phyloP scores from a whole-genome alignment of 192 early-diverging fungal genomes.

The Phlyctochytrium arcticum region DNA sequence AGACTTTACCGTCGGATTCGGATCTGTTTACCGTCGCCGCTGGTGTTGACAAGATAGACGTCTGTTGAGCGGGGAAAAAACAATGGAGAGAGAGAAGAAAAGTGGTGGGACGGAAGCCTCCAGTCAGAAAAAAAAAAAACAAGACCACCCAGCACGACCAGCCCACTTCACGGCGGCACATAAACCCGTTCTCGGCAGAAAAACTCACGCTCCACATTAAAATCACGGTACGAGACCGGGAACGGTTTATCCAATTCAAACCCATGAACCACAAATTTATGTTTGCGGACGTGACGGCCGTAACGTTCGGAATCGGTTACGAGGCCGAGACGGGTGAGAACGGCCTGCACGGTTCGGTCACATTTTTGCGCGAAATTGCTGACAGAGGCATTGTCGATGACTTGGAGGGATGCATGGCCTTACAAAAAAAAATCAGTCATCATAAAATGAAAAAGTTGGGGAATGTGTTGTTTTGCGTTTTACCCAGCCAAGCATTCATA shows the following conservation, averaged over 20 bases:
- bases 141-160: not conserved
- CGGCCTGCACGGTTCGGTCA: constrained; percentile 39
- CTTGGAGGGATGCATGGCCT: constrained; percentile 36
- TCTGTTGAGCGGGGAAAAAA: too few species aligned
- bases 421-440: not conserved
- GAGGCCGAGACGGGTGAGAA: constrained; percentile 36
- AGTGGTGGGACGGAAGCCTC: too few species aligned
- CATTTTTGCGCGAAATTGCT: constrained; percentile 40
- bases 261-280: constrained; percentile 42
- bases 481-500: constrained; percentile 43
- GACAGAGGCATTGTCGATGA: constrained; percentile 39
- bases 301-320: constrained; percentile 22
- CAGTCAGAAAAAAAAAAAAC: not conserved
- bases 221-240: constrained; percentile 36
- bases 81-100: too few species aligned
- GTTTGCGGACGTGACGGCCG: constrained; percentile 33
- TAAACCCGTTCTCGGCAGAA: not conserved
- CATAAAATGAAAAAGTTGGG: too few species aligned
- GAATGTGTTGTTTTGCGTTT: too few species aligned
- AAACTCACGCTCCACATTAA: constrained; percentile 37
- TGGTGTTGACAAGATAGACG: constrained; percentile 31
- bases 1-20: constrained; percentile 38
- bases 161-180: not conserved
- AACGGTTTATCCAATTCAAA: constrained; percentile 19
- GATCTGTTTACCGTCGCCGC: constrained; percentile 35